Evolutionary conservation across 192 early-diverging fungal genomes (phyloP).

Genomic region (Coemansia nantahalensis): DNA sequence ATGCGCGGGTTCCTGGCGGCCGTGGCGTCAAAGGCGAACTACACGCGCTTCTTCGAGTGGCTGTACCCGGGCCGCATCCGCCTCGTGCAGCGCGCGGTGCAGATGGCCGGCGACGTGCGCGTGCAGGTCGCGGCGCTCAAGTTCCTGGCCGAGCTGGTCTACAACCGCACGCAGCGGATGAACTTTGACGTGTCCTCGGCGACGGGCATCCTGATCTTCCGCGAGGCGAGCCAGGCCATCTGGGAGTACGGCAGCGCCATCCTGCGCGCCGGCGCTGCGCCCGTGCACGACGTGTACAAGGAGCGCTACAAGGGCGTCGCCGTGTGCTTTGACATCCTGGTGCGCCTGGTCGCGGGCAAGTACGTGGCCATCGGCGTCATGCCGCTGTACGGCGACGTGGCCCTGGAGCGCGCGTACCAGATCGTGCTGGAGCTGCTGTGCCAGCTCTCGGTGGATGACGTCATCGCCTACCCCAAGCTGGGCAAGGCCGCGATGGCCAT

Average conservation of each 20-base stretch:
- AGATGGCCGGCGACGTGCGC: conserved; percentile 55
- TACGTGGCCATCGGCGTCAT: conserved; percentile 94
- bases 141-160: conserved; percentile 77
- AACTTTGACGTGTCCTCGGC: conserved; percentile 82
- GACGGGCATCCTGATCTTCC: conserved; percentile 87
- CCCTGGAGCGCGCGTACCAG: conserved; percentile 64
- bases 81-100: conserved; percentile 63
- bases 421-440: conserved; percentile 69
- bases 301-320: conserved; percentile 72
- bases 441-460: conserved; percentile 69
- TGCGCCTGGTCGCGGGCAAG: conserved; percentile 66
- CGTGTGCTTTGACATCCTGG: conserved; percentile 71
- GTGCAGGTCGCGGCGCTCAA: conserved; percentile 73
- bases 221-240: conserved; percentile 73
- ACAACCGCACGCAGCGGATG: conserved; percentile 75
- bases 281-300: conserved; percentile 53
- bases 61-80: conserved; percentile 69
- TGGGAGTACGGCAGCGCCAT: conserved; percentile 56
- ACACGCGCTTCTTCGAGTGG: conserved; percentile 81
- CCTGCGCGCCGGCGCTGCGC: conserved; percentile 3
- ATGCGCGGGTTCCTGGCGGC: conserved; percentile 73
- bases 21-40: conserved; percentile 59
- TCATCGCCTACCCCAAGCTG: conserved; percentile 63
- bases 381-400: conserved; percentile 79
- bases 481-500: conserved; percentile 58